A percentile compares a stretch with the other conserved stretches of the same genome.
These are phyloP conservation scores for Psidium guajava DNA, from an alignment of 345 rosid species.

Conservation along the genomic window DNA sequence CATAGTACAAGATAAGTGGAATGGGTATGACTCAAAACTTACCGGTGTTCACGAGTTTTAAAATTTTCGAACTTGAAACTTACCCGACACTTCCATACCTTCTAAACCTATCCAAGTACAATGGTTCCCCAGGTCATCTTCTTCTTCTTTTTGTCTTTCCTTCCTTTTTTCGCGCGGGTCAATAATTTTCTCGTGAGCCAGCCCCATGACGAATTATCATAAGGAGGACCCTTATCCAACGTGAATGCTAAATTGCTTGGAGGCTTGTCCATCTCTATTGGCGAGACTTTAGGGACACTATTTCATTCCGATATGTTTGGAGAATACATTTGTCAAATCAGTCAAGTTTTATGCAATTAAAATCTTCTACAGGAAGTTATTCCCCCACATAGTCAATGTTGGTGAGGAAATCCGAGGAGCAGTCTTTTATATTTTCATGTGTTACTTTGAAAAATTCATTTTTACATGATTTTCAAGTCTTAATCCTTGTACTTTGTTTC, in stretches of 20 bases:
- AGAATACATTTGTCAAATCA: background rate
- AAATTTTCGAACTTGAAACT: background rate
- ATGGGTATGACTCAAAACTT: background rate
- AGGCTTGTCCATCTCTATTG: background rate
- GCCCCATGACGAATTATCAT: background rate
- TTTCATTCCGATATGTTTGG: background rate
- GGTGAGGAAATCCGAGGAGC: background rate
- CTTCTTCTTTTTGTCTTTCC: too few relatives aligned
- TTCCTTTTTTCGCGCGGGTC: too few relatives aligned
- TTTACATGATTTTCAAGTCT: background rate
- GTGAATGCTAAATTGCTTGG: background rate
- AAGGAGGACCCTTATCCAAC: background rate
- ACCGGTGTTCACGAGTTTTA: background rate
- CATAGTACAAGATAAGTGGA: background rate
- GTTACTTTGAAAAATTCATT: background rate
- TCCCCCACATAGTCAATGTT: background rate
- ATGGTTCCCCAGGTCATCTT: background rate
- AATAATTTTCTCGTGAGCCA: background rate
- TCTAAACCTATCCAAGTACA: fast-evolving
- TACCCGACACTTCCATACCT: background rate
- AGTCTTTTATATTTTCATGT: background rate
- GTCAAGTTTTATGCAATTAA: background rate
- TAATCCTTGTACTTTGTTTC: background rate
- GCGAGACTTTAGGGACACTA: background rate
- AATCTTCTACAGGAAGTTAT: background rate